Conservation (phyloP, 306 rosid species). For the Castanopsis chinensis region DNA sequence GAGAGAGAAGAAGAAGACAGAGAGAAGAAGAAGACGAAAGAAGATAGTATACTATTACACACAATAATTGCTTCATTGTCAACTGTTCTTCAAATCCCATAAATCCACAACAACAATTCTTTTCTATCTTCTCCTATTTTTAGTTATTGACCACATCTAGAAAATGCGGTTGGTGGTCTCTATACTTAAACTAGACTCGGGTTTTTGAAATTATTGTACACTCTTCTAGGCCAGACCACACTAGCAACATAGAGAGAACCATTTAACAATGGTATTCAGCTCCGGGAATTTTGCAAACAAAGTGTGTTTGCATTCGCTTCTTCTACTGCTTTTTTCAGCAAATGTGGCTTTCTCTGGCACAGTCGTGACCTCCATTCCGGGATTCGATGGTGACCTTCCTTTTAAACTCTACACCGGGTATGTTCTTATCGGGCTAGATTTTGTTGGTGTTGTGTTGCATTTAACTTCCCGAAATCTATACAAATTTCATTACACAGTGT, state of each 20-base stretch:
- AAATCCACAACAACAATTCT: neutral
- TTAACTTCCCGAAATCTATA: neutral
- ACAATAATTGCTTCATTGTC: neutral
- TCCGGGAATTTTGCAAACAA: neutral
- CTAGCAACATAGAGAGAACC: neutral
- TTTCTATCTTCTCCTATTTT: too few relatives aligned
- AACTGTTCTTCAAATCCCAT: neutral
- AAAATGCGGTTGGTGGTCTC: neutral
- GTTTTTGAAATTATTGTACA: neutral
- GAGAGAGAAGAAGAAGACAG: too few relatives aligned
- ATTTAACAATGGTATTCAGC: neutral
- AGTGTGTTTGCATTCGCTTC: slow-evolving; percentile 2
- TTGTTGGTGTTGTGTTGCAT: too few relatives aligned
- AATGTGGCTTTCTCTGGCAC: neutral
- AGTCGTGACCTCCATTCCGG: slow-evolving; percentile 11
- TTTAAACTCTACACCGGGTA: slow-evolving; percentile 26
- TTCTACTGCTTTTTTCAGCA: slow-evolving; percentile 7
- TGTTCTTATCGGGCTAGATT: neutral
- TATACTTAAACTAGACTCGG: neutral
- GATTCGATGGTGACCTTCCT: slow-evolving; percentile 25
- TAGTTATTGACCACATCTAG: neutral
- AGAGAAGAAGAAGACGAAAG: too few relatives aligned
- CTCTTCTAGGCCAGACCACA: neutral
- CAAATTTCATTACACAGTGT: too few relatives aligned
- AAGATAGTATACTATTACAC: too few relatives aligned